phyloP scores from a whole-genome alignment of 441 rosid genomes.

The Gossypium lobatum region DNA sequence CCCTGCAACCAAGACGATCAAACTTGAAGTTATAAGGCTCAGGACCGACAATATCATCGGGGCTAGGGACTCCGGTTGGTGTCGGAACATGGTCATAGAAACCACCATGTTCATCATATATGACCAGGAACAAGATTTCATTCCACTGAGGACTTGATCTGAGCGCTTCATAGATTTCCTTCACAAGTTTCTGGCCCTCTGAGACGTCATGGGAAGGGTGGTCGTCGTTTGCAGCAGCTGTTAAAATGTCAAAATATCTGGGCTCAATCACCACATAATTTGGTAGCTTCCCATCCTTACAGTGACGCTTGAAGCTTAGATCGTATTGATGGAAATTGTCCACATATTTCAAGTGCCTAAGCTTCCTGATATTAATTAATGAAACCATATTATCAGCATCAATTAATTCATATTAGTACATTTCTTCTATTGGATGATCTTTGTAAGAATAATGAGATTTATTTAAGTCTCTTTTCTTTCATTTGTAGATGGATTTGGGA shows the following conservation, averaged over 20 bases:
- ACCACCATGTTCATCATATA: constrained; percentile 91
- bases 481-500: neutral
- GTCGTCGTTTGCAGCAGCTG: constrained; percentile 68
- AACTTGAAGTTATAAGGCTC: constrained; percentile 65
- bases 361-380: constrained; percentile 36
- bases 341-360: constrained; percentile 65
- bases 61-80: constrained; percentile 76
- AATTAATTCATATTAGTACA: neutral
- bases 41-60: constrained; percentile 66
- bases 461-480: neutral
- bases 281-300: constrained; percentile 75
- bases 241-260: constrained; percentile 51
- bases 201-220: constrained; percentile 67
- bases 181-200: constrained; percentile 55
- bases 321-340: constrained; percentile 50
- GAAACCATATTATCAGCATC: neutral
- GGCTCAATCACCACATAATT: constrained; percentile 80
- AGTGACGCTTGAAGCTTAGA: constrained; percentile 57
- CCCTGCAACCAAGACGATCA: constrained; percentile 76
- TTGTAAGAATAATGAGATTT: neutral
- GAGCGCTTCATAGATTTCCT: constrained; percentile 77
- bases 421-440: neutral
- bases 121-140: constrained; percentile 51
- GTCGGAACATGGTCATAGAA: constrained; percentile 91
- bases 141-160: constrained; percentile 91